Conservation (phyloP, 2,329 filamentous ascomycete species). For the Apiospora rasikravindrae region DNA sequence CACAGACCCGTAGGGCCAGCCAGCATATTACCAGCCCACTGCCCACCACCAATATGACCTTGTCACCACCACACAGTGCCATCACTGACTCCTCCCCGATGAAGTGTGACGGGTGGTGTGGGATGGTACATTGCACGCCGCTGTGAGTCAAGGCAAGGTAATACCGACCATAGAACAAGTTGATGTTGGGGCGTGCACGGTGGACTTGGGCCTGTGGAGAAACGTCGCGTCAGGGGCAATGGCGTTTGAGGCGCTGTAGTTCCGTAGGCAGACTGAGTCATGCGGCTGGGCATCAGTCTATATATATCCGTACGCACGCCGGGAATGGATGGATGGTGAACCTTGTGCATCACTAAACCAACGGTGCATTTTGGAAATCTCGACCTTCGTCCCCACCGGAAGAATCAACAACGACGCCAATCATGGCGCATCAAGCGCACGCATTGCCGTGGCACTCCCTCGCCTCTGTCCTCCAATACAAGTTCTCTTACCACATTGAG, state of each 20-base stretch:
- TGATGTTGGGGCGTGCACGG: background rate
- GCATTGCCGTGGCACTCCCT: constrained; percentile 6
- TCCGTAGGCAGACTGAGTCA: background rate
- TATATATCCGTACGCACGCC: background rate
- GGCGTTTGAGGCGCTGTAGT: background rate
- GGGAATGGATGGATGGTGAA: no score
- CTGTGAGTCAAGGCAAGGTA: background rate
- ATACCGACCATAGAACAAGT: background rate
- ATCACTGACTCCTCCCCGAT: no score
- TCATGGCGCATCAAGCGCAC: constrained; percentile 17
- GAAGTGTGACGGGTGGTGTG: no score
- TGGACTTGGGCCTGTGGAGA: background rate
- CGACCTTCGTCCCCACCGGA: background rate
- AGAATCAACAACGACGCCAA: background rate
- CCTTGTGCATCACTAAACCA: background rate
- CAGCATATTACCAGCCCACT: no score
- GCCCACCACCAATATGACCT: no score
- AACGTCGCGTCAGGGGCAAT: background rate
- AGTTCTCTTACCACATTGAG: background rate
- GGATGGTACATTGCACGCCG: background rate
- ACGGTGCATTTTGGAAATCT: background rate
- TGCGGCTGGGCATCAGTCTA: background rate
- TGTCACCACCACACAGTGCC: no score
- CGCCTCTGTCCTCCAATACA: constrained; percentile 1
- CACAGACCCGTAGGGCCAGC: no score